Evolutionary conservation across 768 basidiomycete species (phyloP), one percentile per base, ranked within the genome.

Genomic region (Asterophora parasitica): DNA sequence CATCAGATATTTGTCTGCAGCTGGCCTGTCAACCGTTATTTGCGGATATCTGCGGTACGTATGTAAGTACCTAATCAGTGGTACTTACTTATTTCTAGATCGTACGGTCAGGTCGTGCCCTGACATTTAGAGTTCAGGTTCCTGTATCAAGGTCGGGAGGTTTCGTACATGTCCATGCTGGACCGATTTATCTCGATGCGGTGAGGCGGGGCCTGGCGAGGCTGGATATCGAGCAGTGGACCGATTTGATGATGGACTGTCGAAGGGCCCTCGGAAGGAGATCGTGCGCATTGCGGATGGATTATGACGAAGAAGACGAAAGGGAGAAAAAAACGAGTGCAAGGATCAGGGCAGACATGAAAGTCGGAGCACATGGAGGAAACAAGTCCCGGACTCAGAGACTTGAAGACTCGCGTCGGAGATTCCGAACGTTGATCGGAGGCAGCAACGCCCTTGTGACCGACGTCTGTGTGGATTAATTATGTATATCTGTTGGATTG

Each of bases 1-100:
- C 0, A 71, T 83, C 34, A 85, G 80, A 3, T 82, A 83, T 59
- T 66, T 83, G n/a, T 81, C n/a, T n/a, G n/a, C n/a, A n/a, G n/a
- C 78, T 12, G 80, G 79, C 4, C 61, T 83, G 6, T 76, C 77
- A 0, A 81, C 73, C 7, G 80, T 83, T 47, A 74, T 82, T 32
- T 69, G 75, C n/a, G 78, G 79, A 1, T 82, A 83, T 57, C 67
- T 81, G 2, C 82, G 79, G 78, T 79, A 38, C 57, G 23, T 23
- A 23, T 6, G 23, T 23, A 23, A 23, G 23, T 23, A 23, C 23
- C 23, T 23, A 6, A n/a, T n/a, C n/a, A n/a, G n/a, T n/a, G n/a
- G n/a, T n/a, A n/a, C n/a, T n/a, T n/a, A n/a, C n/a, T 23, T 23
- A 56, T 11, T 8, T 31, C 12, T 7, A 32, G 7, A 7, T 23